Base-by-base conservation (phyloP, 2,329 filamentous ascomycete genomes). In the Graphium sp. region DNA sequence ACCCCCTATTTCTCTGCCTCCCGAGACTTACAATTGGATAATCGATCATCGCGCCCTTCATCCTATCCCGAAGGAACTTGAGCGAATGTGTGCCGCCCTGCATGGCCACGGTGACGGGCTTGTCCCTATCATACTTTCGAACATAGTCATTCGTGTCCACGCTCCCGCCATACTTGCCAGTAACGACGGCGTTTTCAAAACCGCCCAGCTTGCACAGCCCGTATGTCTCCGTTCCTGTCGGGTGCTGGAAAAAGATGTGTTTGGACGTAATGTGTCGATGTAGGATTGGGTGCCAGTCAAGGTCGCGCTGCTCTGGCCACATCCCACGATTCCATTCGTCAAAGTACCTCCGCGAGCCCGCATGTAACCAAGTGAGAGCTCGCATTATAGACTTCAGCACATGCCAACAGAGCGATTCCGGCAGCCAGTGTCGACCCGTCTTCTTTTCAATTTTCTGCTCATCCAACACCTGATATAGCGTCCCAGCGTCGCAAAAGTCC, bases 391-490 rank as follows among this genome's bases (percentile, higher is more conserved):
- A 58, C 8, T 49, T 41, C 9, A 62, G 47, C 7, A 70, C 62
- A 38, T 70, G 64, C 65, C 65, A 71, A 35, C 62, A 63, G 9
- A 70, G 46, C 3, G 52, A 50, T 37, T 70, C 65, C 0, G 63
- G 62, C 9, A 66, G 40, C 35, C 60, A 61, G 9, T 40, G 42
- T 5, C 31, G 22, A 3, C 31, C 33, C 20, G 37, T 22, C 5
- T 34, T 37, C 16, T 45, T 36, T 11, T 45, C 39, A 3, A 45
- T 25, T 3, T 40, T 28, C 5, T 34, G 35, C 20, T 39, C 37
- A 4, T 24, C 40, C 14, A 63, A 45, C 8, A 67, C 37, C 18
- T 49, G 49, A 15, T 49, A 48, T 20, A 70, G 51, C 22, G 50
- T 60, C 19, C 62, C 62, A 5, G 56, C 61, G 33, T 66, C 57